phyloP scores from a whole-genome alignment of 2,329 filamentous ascomycete genomes.

The Claviceps sp. region DNA sequence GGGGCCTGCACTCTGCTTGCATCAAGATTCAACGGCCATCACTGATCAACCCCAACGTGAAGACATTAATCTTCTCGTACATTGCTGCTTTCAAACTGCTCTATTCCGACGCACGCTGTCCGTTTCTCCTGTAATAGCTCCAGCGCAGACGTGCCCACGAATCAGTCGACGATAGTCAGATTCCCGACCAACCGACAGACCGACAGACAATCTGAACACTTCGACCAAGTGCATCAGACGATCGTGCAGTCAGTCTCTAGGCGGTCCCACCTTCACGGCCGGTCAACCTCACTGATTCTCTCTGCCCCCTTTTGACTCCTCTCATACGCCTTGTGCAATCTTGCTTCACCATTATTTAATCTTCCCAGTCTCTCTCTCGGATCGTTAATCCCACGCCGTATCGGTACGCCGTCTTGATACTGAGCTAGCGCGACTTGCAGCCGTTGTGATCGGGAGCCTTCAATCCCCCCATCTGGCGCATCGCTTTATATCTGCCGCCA shows the following conservation, averaged over 20 bases:
- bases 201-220: neutral
- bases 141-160: neutral
- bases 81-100: neutral
- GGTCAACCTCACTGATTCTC: conserved; percentile 2
- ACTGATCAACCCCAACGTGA: neutral
- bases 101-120: neutral
- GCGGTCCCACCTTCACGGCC: neutral
- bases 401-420: neutral
- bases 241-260: neutral
- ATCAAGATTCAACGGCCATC: neutral
- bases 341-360: neutral
- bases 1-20: conserved; percentile 4
- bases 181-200: neutral
- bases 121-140: neutral
- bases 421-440: neutral
- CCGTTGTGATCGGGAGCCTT: neutral
- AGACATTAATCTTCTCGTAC: conserved; percentile 1
- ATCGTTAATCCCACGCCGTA: neutral
- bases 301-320: neutral
- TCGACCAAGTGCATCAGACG: neutral
- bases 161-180: neutral
- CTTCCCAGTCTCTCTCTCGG: neutral
- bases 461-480: neutral
- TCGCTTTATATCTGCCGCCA: neutral
- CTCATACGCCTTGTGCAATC: neutral